phyloP scores from a whole-genome alignment of 768 basidiomycete species.

The Pisolithus sp. region DNA sequence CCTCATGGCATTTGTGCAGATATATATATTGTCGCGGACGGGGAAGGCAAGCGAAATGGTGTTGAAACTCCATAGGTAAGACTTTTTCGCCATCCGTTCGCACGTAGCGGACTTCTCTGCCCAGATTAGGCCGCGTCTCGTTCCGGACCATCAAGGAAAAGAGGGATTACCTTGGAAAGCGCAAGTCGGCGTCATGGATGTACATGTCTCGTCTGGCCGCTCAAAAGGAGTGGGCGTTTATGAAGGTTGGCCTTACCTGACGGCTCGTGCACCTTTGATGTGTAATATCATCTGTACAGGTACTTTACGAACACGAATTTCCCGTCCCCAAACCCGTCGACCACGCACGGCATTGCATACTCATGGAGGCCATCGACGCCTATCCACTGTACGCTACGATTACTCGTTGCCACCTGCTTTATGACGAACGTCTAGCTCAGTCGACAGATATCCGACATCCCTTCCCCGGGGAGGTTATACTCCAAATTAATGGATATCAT shows the following conservation, averaged over 20 bases:
- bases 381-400: constrained; percentile 74
- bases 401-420: not conserved
- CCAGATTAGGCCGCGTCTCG: constrained; percentile 90
- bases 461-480: constrained; percentile 86
- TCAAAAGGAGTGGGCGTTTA: constrained; percentile 97
- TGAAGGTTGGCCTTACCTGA: constrained; percentile 61
- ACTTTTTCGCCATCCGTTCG: not conserved
- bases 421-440: constrained; percentile 31
- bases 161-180: constrained; percentile 91
- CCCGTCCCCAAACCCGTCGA: constrained; percentile 93
- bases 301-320: constrained; percentile 85
- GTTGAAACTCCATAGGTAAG: constrained; percentile 86
- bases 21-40: constrained; percentile 85
- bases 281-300: constrained; percentile 37
- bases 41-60: constrained; percentile 82
- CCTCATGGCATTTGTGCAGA: constrained; percentile 33
- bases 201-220: constrained; percentile 96
- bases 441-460: constrained; percentile 79
- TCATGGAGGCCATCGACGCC: constrained; percentile 95
- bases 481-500: constrained; percentile 92
- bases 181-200: constrained; percentile 98
- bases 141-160: constrained; percentile 97
- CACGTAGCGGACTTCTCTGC: too few species aligned
- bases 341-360: constrained; percentile 88
- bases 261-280: not conserved